Evolutionary conservation across 1,284 basidiomycete species (phyloP).

Genomic region (Retiboletus flavoniger): DNA sequence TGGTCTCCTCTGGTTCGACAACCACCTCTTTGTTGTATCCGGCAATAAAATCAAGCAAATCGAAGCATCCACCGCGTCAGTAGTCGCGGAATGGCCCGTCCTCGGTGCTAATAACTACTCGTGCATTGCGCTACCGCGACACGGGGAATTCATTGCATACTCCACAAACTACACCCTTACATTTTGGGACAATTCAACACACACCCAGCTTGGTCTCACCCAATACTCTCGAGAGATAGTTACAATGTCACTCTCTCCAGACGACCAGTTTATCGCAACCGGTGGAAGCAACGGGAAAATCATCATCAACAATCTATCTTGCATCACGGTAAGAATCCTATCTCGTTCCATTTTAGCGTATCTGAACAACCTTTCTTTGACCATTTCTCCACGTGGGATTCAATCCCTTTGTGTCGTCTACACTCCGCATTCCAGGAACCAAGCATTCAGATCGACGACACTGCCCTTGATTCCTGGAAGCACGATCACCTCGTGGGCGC

Average conservation of each 20-base stretch:
- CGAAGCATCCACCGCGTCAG: neutral
- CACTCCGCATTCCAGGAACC: neutral
- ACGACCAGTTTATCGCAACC: neutral
- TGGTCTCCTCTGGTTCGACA: constrained; percentile 1
- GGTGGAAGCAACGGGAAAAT: neutral
- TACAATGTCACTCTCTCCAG: too few relatives aligned
- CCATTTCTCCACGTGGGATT: too few relatives aligned
- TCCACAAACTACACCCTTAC: neutral
- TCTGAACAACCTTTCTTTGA: neutral
- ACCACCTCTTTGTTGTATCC: constrained; percentile 3
- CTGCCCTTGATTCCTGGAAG: neutral
- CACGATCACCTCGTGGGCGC: neutral
- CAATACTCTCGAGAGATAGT: too few relatives aligned
- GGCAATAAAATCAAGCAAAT: neutral
- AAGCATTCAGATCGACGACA: neutral
- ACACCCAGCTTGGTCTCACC: neutral
- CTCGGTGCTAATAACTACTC: neutral
- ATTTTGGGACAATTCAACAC: neutral
- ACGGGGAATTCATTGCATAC: neutral
- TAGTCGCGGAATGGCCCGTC: neutral
- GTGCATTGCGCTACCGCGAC: neutral
- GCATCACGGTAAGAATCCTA: neutral
- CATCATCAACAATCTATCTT: neutral
- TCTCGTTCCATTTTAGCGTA: too few relatives aligned
- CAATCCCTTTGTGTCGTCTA: neutral